Evolutionary conservation across 768 basidiomycete genomes (phyloP).

Genomic region (Mycena capillaripes): DNA sequence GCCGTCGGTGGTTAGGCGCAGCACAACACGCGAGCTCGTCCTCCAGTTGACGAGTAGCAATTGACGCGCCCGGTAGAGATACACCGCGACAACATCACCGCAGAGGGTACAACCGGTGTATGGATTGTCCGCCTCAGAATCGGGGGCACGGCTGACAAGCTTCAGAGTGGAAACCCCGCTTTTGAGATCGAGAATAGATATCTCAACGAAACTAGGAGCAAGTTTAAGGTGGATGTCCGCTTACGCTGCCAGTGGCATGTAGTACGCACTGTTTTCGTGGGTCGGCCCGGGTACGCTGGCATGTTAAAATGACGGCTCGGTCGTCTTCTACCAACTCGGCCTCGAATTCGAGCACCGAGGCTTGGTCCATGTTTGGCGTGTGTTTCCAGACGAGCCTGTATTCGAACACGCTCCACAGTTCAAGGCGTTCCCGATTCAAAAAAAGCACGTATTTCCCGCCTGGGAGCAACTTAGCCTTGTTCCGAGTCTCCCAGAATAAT

Average conservation of each 20-base stretch:
- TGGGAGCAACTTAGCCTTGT: constrained; percentile 9
- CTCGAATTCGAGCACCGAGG: constrained; percentile 7
- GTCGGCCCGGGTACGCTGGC: neutral
- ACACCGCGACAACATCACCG: constrained; percentile 1
- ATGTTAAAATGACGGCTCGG: neutral
- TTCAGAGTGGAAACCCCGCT: neutral
- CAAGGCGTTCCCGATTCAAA: constrained; percentile 3
- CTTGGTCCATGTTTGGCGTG: neutral
- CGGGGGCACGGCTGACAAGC: neutral
- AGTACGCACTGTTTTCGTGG: neutral
- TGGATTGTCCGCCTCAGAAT: neutral
- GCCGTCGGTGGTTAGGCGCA: neutral
- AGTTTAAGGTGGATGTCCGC: neutral
- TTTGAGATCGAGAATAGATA: neutral
- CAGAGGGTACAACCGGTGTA: neutral
- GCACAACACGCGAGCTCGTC: neutral
- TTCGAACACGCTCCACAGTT: constrained; percentile 20
- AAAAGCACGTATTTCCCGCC: constrained; percentile 23
- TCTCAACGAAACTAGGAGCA: constrained; percentile 4
- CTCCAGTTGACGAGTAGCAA: constrained; percentile 19
- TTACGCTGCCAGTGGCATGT: neutral
- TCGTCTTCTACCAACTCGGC: neutral
- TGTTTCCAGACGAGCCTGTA: constrained; percentile 21
- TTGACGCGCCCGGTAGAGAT: neutral
- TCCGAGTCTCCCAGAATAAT: neutral